Conservation (phyloP, 331 rosid species). For the Pyracantha coccinea region DNA sequence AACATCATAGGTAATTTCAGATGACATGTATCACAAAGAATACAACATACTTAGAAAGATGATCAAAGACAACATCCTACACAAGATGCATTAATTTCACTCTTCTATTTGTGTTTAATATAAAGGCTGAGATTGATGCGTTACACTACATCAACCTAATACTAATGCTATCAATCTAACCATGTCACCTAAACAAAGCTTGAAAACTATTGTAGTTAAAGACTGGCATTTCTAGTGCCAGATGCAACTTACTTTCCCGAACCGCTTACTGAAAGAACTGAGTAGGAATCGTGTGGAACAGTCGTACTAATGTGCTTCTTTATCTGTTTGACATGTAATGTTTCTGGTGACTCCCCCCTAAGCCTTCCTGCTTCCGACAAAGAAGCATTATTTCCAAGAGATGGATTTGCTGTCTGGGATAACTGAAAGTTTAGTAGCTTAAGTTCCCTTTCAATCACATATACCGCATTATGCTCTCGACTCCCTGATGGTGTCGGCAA, state of each 20-base stretch:
- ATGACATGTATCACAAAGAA: not conserved
- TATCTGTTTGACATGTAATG: slow-evolving; percentile 79
- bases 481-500: slow-evolving; percentile 79
- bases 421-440: slow-evolving; percentile 84
- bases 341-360: slow-evolving; percentile 68
- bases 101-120: not conserved
- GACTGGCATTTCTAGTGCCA: not conserved
- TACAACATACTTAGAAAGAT: not conserved
- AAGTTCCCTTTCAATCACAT: slow-evolving; percentile 82
- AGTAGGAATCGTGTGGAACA: slow-evolving; percentile 97
- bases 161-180: not conserved
- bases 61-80: not conserved
- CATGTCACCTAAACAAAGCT: not conserved
- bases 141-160: not conserved
- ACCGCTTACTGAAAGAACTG: slow-evolving; percentile 94
- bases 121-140: not conserved
- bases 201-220: not conserved
- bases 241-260: slow-evolving; percentile 89
- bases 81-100: not conserved
- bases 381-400: slow-evolving; percentile 87
- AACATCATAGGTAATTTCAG: not conserved
- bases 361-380: slow-evolving; percentile 78
- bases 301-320: slow-evolving; percentile 92
- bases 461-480: slow-evolving; percentile 92
- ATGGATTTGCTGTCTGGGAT: slow-evolving; percentile 87